Base-by-base conservation (phyloP, 345 rosid species). In the Capsella bursapastoris region DNA sequence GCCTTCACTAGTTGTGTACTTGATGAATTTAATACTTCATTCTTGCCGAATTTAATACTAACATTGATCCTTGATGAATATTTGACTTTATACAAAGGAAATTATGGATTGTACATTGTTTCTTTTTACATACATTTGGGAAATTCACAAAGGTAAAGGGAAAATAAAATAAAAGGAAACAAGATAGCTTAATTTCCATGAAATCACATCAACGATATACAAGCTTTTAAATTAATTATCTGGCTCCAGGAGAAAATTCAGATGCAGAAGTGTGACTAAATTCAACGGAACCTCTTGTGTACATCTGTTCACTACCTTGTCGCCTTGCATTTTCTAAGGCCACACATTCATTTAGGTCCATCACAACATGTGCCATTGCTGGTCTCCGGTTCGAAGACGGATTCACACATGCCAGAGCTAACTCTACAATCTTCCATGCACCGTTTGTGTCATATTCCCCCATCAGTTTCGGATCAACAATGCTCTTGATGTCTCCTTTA, bases 361-460 rank as follows among this genome's bases (percentile, higher is more conserved):
- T 29, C 45, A 86, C 80, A 15, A 86, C 79, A 0, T 74, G 53
- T 57, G 67, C 80, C 83, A 86, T 86, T n/a, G 72, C 59, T 18
- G 89, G 88, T 66, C 89, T 74, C 28, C 7, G 43, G 52, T 48
- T 74, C 0, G 79, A 57, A 35, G 73, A 57, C 2, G 64, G 57
- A 47, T 77, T 71, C 2, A 84, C 68, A 63, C 88, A 84, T 8
- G 74, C 47, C 70, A 83, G 10, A 27, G 90, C 87, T 8, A 82
- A n/a, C 79, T 88, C 86, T 1, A 83, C 68, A 3, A 49, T 60
- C 73, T 81, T 86, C 90, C 88, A 86, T 0, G 63, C 83, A 37
- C 83, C 81, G 25, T 84, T 76, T 14, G 55, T 71, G 37, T 85
- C 79, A 10, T 76, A 57, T 7, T 78, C 73, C 2, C 80, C 83